These are phyloP conservation scores for Umbelopsis ramanniana DNA, from an alignment of 192 early-diverging fungal genomes.

Conservation along the genomic window DNA sequence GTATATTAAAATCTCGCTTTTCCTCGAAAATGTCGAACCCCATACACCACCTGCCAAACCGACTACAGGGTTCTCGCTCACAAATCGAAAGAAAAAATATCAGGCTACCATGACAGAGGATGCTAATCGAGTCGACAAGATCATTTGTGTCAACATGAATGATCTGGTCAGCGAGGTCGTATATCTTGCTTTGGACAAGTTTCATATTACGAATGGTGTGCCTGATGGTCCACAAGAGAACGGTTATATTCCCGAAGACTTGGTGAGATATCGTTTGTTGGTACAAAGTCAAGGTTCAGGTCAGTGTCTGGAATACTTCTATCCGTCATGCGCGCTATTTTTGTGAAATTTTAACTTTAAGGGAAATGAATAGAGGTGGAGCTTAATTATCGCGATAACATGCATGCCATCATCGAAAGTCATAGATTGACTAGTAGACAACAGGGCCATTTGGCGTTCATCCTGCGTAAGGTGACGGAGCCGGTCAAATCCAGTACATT, in stretches of 20 bases:
- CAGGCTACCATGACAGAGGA: background rate
- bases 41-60: background rate
- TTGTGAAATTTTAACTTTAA: no score
- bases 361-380: background rate
- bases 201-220: slow-evolving; percentile 44
- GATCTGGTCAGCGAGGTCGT: slow-evolving; percentile 50
- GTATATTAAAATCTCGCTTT: slow-evolving; percentile 43
- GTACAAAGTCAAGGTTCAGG: slow-evolving; percentile 15
- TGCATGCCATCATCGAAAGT: background rate
- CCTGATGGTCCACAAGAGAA: slow-evolving; percentile 12
- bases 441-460: background rate
- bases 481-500: background rate
- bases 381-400: slow-evolving; percentile 6
- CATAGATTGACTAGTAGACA: background rate
- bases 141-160: slow-evolving; percentile 44
- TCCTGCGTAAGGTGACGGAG: background rate
- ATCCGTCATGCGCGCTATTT: background rate
- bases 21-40: slow-evolving; percentile 24
- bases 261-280: background rate
- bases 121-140: slow-evolving; percentile 38
- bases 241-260: slow-evolving; percentile 5
- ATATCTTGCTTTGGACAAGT: slow-evolving; percentile 48
- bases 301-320: background rate
- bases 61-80: background rate
- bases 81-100: slow-evolving; percentile 13